Evolutionary conservation across 2,329 filamentous ascomycete genomes (phyloP).

Genomic region (Plenodomus biglobosus): DNA sequence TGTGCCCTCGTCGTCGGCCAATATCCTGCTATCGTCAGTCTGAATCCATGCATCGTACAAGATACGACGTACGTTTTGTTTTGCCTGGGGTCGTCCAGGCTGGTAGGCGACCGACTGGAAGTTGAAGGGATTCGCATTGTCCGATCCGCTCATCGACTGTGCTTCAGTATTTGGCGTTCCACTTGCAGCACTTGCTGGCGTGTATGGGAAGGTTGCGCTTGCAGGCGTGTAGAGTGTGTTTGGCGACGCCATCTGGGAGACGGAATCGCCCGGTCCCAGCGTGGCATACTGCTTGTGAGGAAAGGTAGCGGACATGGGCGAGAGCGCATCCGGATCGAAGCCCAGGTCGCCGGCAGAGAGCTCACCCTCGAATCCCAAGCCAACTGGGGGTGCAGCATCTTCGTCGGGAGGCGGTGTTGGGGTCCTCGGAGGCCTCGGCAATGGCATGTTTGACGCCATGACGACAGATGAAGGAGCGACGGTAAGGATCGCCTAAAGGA

Average conservation of each 20-base stretch:
- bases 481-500: constrained; percentile 20
- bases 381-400: constrained; percentile 40
- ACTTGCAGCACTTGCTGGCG: constrained; percentile 31
- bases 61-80: constrained; percentile 55
- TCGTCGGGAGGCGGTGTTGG: constrained; percentile 65
- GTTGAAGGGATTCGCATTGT: constrained; percentile 77
- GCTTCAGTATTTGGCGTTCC: constrained; percentile 33
- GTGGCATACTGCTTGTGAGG: constrained; percentile 40
- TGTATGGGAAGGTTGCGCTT: constrained; percentile 40
- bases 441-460: constrained; percentile 63
- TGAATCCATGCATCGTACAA: background rate
- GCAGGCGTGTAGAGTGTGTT: constrained; percentile 36
- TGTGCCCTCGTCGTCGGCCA: constrained; percentile 89
- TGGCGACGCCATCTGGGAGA: constrained; percentile 39
- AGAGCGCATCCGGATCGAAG: constrained; percentile 40
- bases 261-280: constrained; percentile 38
- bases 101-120: constrained; percentile 69
- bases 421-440: constrained; percentile 63
- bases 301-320: constrained; percentile 46
- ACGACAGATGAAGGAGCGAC: constrained; percentile 16
- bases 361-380: constrained; percentile 38
- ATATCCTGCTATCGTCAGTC: constrained; percentile 64
- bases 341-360: constrained; percentile 29
- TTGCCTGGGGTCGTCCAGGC: constrained; percentile 66
- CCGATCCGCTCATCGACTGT: constrained; percentile 34